Percentiles rank a stretch among this genome's conserved stretches.
Evolutionary conservation across 2,329 filamentous ascomycete genomes (phyloP).

Genomic region (Cryphonectria radicalis): DNA sequence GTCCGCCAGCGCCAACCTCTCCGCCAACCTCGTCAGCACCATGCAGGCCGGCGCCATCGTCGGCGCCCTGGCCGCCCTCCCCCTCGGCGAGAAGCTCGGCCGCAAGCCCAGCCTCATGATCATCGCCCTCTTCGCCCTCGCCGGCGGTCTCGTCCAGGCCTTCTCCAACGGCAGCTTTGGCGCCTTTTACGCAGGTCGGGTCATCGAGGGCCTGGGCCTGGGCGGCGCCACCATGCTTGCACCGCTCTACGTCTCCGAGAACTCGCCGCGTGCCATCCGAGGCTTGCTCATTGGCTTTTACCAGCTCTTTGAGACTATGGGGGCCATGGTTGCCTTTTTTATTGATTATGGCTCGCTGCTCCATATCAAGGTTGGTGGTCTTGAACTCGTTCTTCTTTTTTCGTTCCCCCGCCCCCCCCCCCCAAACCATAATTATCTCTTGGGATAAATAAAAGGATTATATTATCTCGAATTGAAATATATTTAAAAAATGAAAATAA

Average conservation of each 20-base stretch:
- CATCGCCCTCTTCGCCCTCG: slow-evolving; percentile 57
- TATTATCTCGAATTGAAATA: neutral
- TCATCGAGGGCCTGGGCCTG: slow-evolving; percentile 52
- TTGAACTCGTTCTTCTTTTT: neutral
- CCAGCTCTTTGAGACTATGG: slow-evolving; percentile 51
- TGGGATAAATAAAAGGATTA: too few species aligned
- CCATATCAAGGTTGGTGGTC: slow-evolving; percentile 39
- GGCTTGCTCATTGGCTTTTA: slow-evolving; percentile 50
- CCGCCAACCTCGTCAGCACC: slow-evolving; percentile 68
- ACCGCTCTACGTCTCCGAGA: slow-evolving; percentile 51
- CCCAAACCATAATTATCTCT: too few species aligned
- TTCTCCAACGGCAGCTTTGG: slow-evolving; percentile 60
- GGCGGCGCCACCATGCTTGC: slow-evolving; percentile 49
- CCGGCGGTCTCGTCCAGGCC: slow-evolving; percentile 66
- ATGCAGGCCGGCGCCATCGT: slow-evolving; percentile 48
- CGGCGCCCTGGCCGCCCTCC: slow-evolving; percentile 51
- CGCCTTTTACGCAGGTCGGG: slow-evolving; percentile 66
- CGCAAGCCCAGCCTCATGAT: slow-evolving; percentile 58
- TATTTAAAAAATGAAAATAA: too few species aligned
- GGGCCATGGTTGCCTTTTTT: slow-evolving; percentile 50
- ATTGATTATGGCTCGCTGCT: slow-evolving; percentile 55
- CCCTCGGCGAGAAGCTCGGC: slow-evolving; percentile 56
- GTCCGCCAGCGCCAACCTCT: slow-evolving; percentile 56
- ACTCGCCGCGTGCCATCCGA: slow-evolving; percentile 49
- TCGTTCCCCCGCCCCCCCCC: neutral